Conservation (phyloP, 2,329 filamentous ascomycete species). For the Calonectria montana region DNA sequence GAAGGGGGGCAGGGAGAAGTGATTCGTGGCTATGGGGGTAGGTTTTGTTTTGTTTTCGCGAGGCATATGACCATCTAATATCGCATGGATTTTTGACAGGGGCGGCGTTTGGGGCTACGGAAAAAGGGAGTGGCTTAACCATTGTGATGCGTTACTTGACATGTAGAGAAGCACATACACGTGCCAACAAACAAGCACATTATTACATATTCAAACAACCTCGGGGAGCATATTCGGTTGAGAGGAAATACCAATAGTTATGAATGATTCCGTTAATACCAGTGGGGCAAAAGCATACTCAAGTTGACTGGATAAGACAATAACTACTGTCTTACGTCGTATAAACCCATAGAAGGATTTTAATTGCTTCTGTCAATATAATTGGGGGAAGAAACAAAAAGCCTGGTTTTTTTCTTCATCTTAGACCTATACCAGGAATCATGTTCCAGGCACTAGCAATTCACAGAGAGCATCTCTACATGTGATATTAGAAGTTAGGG, state of each 20-base stretch:
- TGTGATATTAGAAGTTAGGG: too few relatives aligned
- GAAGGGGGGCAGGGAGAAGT: background rate
- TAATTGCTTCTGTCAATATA: too few relatives aligned
- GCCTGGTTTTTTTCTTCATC: too few relatives aligned
- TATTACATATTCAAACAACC: background rate
- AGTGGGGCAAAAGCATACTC: background rate
- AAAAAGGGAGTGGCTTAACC: background rate
- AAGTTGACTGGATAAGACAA: background rate
- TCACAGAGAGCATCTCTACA: too few relatives aligned
- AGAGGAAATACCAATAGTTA: background rate
- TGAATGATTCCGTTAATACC: background rate
- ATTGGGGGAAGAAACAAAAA: too few relatives aligned
- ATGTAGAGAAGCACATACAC: conserved; percentile 12
- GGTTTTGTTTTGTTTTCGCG: conserved; percentile 21
- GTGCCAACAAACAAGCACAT: conserved; percentile 10
- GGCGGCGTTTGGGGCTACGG: conserved; percentile 15
- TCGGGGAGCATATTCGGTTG: background rate
- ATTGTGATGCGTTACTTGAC: background rate
- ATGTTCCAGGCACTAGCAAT: too few relatives aligned
- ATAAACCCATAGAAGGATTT: too few relatives aligned
- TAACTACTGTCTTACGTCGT: too few relatives aligned
- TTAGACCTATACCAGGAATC: too few relatives aligned
- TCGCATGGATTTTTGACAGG: conserved; percentile 9
- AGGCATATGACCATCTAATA: conserved; percentile 5
- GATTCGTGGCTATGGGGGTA: conserved; percentile 13